Conservation (phyloP, 75 land plant species). For the Sequoiadendron giganteum region DNA sequence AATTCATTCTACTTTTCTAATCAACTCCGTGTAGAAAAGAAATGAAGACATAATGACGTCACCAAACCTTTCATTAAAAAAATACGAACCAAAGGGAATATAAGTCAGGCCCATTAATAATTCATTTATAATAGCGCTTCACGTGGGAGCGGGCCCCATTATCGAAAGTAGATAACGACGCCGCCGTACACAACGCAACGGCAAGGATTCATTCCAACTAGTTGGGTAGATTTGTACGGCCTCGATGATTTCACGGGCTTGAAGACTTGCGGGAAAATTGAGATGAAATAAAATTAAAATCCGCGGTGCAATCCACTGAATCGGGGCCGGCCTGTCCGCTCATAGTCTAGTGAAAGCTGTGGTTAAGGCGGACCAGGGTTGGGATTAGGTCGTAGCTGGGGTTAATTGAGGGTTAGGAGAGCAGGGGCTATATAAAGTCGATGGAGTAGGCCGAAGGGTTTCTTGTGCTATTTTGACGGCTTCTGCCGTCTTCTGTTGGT, state of each 20-base stretch:
- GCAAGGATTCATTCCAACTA: background rate
- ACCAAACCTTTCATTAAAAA: background rate
- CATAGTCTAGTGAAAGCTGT: background rate
- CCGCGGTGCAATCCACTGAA: background rate
- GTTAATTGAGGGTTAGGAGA: background rate
- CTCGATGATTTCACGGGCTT: background rate
- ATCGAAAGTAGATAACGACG: background rate
- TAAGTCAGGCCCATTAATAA: background rate
- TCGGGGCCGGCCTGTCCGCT: background rate
- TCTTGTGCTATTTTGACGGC: background rate
- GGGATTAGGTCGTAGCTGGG: background rate
- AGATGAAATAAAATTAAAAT: background rate
- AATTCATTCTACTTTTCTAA: background rate
- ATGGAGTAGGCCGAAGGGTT: background rate
- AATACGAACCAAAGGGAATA: background rate
- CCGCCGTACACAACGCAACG: background rate
- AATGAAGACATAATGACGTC: background rate
- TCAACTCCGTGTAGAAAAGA: too few species aligned
- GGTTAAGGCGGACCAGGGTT: background rate
- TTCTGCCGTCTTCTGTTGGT: constrained; percentile 1
- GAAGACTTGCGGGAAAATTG: background rate
- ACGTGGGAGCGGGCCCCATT: background rate
- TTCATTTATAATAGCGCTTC: background rate
- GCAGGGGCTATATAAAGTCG: background rate
- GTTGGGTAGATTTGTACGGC: background rate